Percentiles rank a stretch among this genome's conserved stretches.
These are phyloP conservation scores for Alternaria gansuensis DNA, from an alignment of 2,329 filamentous ascomycete genomes.

Conservation along the genomic window DNA sequence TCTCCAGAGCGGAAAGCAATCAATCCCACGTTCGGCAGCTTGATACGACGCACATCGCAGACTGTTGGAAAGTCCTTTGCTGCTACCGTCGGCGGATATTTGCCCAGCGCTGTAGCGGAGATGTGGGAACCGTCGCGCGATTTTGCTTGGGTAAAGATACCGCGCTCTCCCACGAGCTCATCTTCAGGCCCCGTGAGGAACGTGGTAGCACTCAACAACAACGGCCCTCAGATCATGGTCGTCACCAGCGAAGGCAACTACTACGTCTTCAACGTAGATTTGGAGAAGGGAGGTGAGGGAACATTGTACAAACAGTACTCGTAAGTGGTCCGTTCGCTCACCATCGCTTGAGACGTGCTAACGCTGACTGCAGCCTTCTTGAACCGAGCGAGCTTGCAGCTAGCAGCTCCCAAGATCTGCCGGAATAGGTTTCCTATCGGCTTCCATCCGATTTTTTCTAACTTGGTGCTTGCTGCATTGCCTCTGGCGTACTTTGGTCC, in stretches of 20 bases:
- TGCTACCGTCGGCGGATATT: conserved; percentile 87
- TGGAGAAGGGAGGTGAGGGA: conserved; percentile 93
- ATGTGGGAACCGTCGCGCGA: conserved; percentile 97
- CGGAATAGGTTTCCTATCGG: conserved; percentile 33
- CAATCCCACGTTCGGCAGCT: conserved; percentile 84
- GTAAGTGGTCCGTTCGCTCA: conserved; percentile 65
- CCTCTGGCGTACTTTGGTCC: conserved; percentile 34
- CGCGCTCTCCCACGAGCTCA: conserved; percentile 63
- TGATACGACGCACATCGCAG: conserved; percentile 93
- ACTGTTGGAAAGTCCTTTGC: conserved; percentile 90
- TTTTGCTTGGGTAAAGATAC: conserved; percentile 96
- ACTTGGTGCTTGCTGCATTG: conserved; percentile 39
- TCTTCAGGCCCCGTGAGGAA: conserved; percentile 71
- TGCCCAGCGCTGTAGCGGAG: conserved; percentile 92
- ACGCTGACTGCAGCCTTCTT: conserved; percentile 40
- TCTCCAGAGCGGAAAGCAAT: conserved; percentile 51
- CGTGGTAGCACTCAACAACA: conserved; percentile 97
- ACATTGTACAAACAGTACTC: conserved; percentile 91
- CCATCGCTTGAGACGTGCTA: conserved; percentile 16
- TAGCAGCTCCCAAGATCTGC: conserved; percentile 43
- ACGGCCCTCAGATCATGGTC: conserved; percentile 95
- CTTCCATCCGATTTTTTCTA: conserved; percentile 13
- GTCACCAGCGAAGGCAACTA: conserved; percentile 96
- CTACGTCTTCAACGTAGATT: conserved; percentile 93
- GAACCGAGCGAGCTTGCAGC: conserved; percentile 49